phyloP scores from a whole-genome alignment of 495 filamentous ascomycete species.

The Bacidia gigantensis region DNA sequence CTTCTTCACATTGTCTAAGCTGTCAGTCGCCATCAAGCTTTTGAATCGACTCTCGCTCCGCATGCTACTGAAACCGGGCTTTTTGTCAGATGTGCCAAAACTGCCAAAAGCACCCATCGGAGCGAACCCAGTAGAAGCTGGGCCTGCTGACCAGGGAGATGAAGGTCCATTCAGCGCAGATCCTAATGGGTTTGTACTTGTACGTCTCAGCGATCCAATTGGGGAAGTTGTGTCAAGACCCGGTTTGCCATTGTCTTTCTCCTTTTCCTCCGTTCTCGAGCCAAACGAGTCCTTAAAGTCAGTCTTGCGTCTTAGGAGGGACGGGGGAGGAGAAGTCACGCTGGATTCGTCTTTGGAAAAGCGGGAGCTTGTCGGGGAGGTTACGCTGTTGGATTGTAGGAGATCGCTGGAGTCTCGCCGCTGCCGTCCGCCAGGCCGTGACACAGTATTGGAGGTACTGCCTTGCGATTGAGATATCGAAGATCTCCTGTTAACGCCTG shows the following conservation, averaged over 20 bases:
- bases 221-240: constrained; percentile 33
- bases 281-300: constrained; percentile 41
- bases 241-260: constrained; percentile 25
- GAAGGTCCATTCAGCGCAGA: constrained; percentile 35
- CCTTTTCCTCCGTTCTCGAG: constrained; percentile 33
- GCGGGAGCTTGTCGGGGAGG: constrained; percentile 35
- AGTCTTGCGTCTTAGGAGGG: constrained; percentile 61
- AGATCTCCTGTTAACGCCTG: constrained; percentile 52
- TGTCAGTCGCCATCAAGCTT: constrained; percentile 67
- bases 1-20: constrained; percentile 46
- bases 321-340: constrained; percentile 46
- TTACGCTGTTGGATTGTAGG: constrained; percentile 42
- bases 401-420: constrained; percentile 73
- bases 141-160: constrained; percentile 57
- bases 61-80: constrained; percentile 48
- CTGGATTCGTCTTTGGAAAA: constrained; percentile 47
- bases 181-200: constrained; percentile 49
- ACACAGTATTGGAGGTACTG: constrained; percentile 33
- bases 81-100: constrained; percentile 63
- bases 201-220: constrained; percentile 54
- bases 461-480: constrained; percentile 53
- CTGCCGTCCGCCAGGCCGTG: constrained; percentile 59
- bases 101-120: constrained; percentile 80
- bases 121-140: constrained; percentile 45
- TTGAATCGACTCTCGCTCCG: constrained; percentile 74